Evolutionary conservation across 2,329 filamentous ascomycete species (phyloP).

Genomic region (Neofusicoccum cordaticola): DNA sequence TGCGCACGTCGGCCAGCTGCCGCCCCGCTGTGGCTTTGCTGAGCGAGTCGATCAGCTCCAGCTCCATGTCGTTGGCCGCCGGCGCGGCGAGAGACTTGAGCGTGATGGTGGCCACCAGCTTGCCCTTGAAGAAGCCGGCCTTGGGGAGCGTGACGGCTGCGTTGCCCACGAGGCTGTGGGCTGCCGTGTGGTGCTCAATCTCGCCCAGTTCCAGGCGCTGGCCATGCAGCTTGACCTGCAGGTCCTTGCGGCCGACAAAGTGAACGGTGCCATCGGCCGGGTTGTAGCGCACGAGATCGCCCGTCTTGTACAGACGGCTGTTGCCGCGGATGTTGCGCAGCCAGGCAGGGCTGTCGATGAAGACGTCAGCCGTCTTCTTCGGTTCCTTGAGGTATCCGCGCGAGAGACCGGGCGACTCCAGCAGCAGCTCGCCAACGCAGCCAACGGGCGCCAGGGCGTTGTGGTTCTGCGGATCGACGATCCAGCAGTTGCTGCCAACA

Average conservation of each 20-base stretch:
- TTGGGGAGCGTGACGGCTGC: slow-evolving; percentile 24
- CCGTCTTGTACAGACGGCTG: not conserved
- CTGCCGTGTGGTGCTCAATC: slow-evolving; percentile 23
- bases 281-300: slow-evolving; percentile 26
- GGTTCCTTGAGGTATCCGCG: slow-evolving; percentile 34
- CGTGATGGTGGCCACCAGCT: not conserved
- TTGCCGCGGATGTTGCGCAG: not conserved
- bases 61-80: not conserved
- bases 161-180: slow-evolving; percentile 24
- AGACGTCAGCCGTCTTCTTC: slow-evolving; percentile 31
- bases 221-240: not conserved
- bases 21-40: slow-evolving; percentile 25
- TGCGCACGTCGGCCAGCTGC: not conserved
- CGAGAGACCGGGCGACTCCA: slow-evolving; percentile 35
- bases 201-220: slow-evolving; percentile 6
- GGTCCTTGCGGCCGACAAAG: slow-evolving; percentile 37
- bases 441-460: slow-evolving; percentile 34
- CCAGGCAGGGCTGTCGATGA: slow-evolving; percentile 26
- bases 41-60: not conserved
- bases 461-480: slow-evolving; percentile 28
- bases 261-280: slow-evolving; percentile 31
- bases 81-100: not conserved
- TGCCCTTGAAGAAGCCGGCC: slow-evolving; percentile 30
- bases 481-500: slow-evolving; percentile 16
- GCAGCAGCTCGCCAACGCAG: slow-evolving; percentile 34